Evolutionary conservation across 441 rosid genomes (phyloP).

Genomic region (Populus hybrid): DNA sequence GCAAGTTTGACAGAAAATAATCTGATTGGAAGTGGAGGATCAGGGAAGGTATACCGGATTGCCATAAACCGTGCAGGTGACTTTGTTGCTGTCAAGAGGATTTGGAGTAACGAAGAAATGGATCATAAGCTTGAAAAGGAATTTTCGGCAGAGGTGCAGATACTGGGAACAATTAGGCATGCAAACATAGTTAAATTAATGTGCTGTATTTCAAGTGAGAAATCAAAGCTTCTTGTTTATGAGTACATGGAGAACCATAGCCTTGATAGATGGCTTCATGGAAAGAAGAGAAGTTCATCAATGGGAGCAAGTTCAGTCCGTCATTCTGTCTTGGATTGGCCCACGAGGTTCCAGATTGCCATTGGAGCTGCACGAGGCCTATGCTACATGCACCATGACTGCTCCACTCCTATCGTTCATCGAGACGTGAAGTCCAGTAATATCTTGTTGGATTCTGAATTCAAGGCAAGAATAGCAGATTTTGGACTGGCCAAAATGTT

Average conservation of each 20-base stretch:
- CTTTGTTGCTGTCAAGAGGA: slow-evolving; percentile 76
- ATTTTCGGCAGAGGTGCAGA: slow-evolving; percentile 71
- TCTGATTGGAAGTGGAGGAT: slow-evolving; percentile 26
- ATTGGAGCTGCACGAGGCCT: slow-evolving; percentile 81
- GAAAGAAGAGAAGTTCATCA: slow-evolving; percentile 32
- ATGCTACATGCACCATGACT: slow-evolving; percentile 85
- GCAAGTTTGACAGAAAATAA: slow-evolving; percentile 59
- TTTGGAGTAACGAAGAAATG: slow-evolving; percentile 49
- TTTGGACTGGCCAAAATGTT: slow-evolving; percentile 83
- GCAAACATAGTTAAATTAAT: slow-evolving; percentile 72
- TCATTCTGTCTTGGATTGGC: slow-evolving; percentile 44
- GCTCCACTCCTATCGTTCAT: slow-evolving; percentile 69
- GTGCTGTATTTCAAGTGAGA: slow-evolving; percentile 81
- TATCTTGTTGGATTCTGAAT: slow-evolving; percentile 69
- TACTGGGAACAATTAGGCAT: slow-evolving; percentile 70
- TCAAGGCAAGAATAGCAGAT: slow-evolving; percentile 77
- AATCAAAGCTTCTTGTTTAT: slow-evolving; percentile 81
- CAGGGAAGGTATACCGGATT: slow-evolving; percentile 66
- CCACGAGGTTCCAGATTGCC: slow-evolving; percentile 69
- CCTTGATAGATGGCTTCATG: slow-evolving; percentile 81
- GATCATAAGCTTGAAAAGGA: slow-evolving; percentile 65
- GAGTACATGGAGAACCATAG: slow-evolving; percentile 87
- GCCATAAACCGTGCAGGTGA: slow-evolving; percentile 35
- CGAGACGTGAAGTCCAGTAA: slow-evolving; percentile 91
- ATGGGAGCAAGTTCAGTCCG: slow-evolving; percentile 18